Evolutionary conservation across 768 basidiomycete genomes (phyloP).

Genomic region (Leccinum sublutescens): DNA sequence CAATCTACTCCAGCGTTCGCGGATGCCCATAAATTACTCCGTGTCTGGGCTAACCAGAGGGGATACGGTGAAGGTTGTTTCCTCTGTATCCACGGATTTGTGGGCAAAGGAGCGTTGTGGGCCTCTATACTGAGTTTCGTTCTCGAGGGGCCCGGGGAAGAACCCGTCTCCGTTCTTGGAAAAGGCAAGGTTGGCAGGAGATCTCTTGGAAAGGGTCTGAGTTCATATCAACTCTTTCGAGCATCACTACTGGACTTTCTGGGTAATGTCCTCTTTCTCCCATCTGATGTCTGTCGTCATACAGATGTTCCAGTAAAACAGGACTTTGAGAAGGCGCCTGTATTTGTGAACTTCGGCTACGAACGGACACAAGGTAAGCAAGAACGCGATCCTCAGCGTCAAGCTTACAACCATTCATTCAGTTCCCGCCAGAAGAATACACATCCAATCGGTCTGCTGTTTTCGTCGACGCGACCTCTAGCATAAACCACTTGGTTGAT

Average conservation of each 20-base stretch:
- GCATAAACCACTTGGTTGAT: conserved; percentile 72
- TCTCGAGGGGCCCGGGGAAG: conserved; percentile 58
- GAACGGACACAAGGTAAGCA: conserved; percentile 53
- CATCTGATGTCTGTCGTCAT: conserved; percentile 9
- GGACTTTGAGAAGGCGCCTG: conserved; percentile 54
- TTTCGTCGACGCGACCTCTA: conserved; percentile 80
- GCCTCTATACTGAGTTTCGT: conserved; percentile 56
- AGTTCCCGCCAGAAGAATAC: conserved; percentile 66
- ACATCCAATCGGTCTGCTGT: conserved; percentile 47
- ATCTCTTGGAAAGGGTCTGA: conserved; percentile 75
- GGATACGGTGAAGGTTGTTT: conserved; percentile 62
- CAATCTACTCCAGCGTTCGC: conserved; percentile 56
- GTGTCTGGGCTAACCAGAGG: conserved; percentile 88
- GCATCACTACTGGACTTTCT: conserved; percentile 76
- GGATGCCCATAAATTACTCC: conserved; percentile 75
- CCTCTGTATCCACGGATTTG: conserved; percentile 68
- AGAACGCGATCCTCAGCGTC: background rate
- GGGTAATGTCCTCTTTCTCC: conserved; percentile 43
- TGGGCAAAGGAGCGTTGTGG: conserved; percentile 70
- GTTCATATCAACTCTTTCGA: conserved; percentile 88
- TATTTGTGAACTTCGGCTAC: conserved; percentile 54
- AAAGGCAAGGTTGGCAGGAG: conserved; percentile 38
- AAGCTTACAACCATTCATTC: conserved; percentile 4
- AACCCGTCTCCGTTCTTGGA: conserved; percentile 34
- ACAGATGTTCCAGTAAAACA: conserved; percentile 54